A percentile compares a stretch with the other conserved stretches of the same genome.
These are phyloP conservation scores for Penicillium flavigenum DNA, from an alignment of 495 filamentous ascomycete species.

Conservation along the genomic window DNA sequence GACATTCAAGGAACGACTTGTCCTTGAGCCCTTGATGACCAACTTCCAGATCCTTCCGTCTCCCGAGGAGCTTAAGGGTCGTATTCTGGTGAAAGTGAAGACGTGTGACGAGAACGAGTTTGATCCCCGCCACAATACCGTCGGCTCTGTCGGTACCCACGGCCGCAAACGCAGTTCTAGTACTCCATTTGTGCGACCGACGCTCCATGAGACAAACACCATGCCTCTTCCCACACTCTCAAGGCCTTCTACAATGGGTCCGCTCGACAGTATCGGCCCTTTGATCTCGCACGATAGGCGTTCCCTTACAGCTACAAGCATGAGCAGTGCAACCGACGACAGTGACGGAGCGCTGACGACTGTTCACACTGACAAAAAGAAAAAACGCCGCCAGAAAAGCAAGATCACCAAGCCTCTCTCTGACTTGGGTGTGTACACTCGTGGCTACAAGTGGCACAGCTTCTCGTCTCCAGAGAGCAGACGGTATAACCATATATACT, in stretches of 20 bases:
- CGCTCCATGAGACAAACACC: conserved; percentile 54
- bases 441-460: conserved; percentile 78
- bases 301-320: conserved; percentile 55
- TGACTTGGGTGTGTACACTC: conserved; percentile 83
- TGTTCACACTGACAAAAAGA: conserved; percentile 50
- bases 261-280: conserved; percentile 39
- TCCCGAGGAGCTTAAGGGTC: conserved; percentile 77
- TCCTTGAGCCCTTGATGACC: conserved; percentile 69
- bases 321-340: conserved; percentile 63
- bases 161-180: conserved; percentile 79
- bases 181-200: conserved; percentile 66
- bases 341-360: conserved; percentile 53
- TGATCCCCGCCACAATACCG: conserved; percentile 40
- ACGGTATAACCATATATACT: conserved; percentile 88
- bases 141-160: conserved; percentile 41
- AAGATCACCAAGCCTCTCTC: conserved; percentile 85
- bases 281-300: conserved; percentile 48
- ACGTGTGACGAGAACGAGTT: conserved; percentile 50
- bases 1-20: conserved; percentile 72
- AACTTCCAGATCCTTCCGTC: conserved; percentile 69
- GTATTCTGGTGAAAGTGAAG: conserved; percentile 93
- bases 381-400: conserved; percentile 61
- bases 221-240: conserved; percentile 52
- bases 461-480: conserved; percentile 75
- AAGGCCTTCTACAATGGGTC: conserved; percentile 56